phyloP scores from a whole-genome alignment of 2,329 filamentous ascomycete species.

The Chrysosporium keratinophilum region DNA sequence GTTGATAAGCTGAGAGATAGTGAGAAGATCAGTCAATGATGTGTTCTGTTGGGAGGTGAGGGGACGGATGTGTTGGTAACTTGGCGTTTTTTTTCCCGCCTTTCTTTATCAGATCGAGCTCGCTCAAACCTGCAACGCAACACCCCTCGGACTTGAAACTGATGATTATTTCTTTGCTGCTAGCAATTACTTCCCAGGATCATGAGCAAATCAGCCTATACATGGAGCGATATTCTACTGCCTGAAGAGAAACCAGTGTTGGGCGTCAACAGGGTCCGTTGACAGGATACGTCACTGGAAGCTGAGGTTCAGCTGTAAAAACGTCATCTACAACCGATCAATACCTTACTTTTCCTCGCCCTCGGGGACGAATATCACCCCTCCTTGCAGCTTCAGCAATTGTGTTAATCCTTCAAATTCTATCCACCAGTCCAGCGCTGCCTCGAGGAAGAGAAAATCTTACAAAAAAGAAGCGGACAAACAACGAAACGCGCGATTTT shows the following conservation, averaged over 20 bases:
- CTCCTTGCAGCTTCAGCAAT: neutral
- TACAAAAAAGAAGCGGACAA: neutral
- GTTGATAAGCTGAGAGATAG: slow-evolving; percentile 1
- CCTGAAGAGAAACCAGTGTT: neutral
- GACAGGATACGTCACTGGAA: neutral
- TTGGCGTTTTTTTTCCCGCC: slow-evolving; percentile 2
- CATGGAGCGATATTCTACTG: neutral
- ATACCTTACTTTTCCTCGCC: neutral
- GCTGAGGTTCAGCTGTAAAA: neutral
- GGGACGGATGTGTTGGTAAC: slow-evolving; percentile 1
- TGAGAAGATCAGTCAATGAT: slow-evolving; percentile 1
- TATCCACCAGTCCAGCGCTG: neutral
- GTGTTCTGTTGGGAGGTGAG: slow-evolving; percentile 11
- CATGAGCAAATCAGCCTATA: neutral
- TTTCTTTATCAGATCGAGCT: neutral
- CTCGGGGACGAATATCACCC: neutral
- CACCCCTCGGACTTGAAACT: neutral
- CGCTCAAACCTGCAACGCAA: neutral
- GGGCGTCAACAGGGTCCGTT: neutral
- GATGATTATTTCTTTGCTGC: neutral
- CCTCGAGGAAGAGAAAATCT: neutral
- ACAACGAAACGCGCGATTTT: slow-evolving; percentile 9
- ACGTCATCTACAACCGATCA: slow-evolving; percentile 3
- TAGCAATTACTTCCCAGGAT: neutral
- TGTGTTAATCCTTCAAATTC: neutral